Conservation (phyloP, 2,329 filamentous ascomycete species). For the Fusarium pseudograminearum region DNA sequence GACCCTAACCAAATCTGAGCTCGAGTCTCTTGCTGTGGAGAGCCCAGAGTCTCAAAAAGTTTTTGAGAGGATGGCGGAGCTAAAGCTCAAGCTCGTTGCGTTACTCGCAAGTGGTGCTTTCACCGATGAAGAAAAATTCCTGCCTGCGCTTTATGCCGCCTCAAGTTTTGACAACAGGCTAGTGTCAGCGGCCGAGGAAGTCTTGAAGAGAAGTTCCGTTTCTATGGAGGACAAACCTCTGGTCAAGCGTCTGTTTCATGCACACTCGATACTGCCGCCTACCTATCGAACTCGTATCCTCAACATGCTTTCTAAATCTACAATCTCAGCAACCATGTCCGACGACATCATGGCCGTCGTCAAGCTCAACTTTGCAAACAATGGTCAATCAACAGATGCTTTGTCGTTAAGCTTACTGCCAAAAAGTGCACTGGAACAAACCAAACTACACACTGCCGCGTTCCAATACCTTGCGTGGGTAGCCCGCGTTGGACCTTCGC, state of each 20-base stretch:
- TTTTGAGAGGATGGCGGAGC: slow-evolving; percentile 55
- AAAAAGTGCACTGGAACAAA: slow-evolving; percentile 75
- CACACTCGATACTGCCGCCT: slow-evolving; percentile 79
- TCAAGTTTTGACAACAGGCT: slow-evolving; percentile 85
- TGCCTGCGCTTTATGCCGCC: slow-evolving; percentile 85
- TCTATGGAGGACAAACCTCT: slow-evolving; percentile 77
- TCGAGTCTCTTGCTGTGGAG: slow-evolving; percentile 50
- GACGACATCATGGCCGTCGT: slow-evolving; percentile 77
- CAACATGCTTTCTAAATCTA: slow-evolving; percentile 80
- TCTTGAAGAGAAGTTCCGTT: slow-evolving; percentile 82
- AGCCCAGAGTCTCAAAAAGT: slow-evolving; percentile 73
- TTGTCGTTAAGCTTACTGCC: slow-evolving; percentile 45
- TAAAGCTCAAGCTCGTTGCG: slow-evolving; percentile 69
- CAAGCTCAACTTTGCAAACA: slow-evolving; percentile 69
- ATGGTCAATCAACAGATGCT: slow-evolving; percentile 12
- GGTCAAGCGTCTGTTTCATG: slow-evolving; percentile 74
- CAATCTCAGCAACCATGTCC: slow-evolving; percentile 76
- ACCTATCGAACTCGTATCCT: slow-evolving; percentile 84
- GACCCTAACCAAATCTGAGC: slow-evolving; percentile 49
- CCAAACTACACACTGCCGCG: slow-evolving; percentile 83
- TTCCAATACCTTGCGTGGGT: slow-evolving; percentile 92
- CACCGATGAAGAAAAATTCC: slow-evolving; percentile 81
- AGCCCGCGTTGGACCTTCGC: slow-evolving; percentile 75
- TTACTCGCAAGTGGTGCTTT: slow-evolving; percentile 90
- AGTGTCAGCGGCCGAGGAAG: slow-evolving; percentile 86